phyloP scores from a whole-genome alignment of 176 grass and related monocot species.

The Triticum timopheevii region DNA sequence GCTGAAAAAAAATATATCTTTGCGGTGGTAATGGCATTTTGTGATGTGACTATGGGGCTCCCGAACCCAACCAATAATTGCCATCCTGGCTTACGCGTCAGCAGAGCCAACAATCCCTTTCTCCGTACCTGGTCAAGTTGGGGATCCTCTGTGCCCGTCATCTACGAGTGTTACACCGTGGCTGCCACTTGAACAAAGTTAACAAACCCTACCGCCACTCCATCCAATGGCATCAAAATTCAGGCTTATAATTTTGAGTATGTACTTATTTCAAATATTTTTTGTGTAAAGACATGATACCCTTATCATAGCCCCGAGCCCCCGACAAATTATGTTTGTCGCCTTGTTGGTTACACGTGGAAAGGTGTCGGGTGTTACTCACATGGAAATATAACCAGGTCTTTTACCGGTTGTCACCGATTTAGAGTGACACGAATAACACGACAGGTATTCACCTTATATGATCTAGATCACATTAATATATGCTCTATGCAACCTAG shows the following conservation, averaged over 20 bases:
- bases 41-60: neutral
- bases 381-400: too few species aligned
- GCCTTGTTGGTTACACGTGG: neutral
- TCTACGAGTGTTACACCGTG: too few species aligned
- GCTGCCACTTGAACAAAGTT: too few species aligned
- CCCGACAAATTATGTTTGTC: too few species aligned
- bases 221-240: too few species aligned
- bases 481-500: neutral
- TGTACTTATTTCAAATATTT: too few species aligned
- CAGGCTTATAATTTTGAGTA: neutral
- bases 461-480: neutral
- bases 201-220: too few species aligned
- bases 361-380: neutral
- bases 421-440: neutral
- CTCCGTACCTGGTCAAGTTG: constrained; percentile 23
- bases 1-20: neutral
- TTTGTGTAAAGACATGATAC: too few species aligned
- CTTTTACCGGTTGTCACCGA: neutral
- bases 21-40: neutral
- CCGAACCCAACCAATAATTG: constrained; percentile 24
- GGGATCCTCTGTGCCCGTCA: constrained; percentile 24
- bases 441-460: too few species aligned
- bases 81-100: constrained; percentile 15
- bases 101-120: constrained; percentile 20
- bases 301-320: neutral